Percentiles rank a stretch among this genome's conserved stretches.
Conservation (phyloP, 176 grass and related monocot species). For the Rhynchospora tenuis region DNA sequence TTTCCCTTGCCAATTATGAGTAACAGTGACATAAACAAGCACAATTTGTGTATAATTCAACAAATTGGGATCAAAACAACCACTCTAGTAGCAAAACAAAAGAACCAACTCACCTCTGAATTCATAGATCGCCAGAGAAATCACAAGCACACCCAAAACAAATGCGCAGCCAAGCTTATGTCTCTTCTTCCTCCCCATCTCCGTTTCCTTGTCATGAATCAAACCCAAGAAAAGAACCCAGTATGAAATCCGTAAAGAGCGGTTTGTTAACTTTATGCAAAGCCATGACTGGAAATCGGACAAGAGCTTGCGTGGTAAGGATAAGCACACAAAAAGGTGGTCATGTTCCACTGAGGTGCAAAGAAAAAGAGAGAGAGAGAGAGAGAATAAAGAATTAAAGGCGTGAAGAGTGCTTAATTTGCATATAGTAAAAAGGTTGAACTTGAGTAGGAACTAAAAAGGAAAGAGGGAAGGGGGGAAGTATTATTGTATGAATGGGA, state of each 20-base stretch:
- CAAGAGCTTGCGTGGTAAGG: constrained; percentile 5
- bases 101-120: constrained; percentile 13
- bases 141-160: neutral
- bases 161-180: constrained; percentile 8
- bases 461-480: neutral
- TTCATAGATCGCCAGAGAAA: constrained; percentile 3
- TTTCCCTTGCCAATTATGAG: neutral
- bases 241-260: neutral
- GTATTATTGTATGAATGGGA: neutral
- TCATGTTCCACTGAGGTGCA: constrained; percentile 18
- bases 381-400: constrained; percentile 9
- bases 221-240: neutral
- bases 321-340: constrained; percentile 25
- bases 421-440: neutral
- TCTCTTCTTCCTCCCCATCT: constrained; percentile 25
- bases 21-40: neutral
- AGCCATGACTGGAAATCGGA: constrained; percentile 6
- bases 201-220: constrained; percentile 22
- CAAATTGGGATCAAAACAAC: neutral
- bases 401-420: constrained; percentile 19
- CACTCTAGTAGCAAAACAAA: neutral
- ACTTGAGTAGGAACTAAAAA: neutral
- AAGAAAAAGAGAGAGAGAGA: neutral
- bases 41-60: neutral
- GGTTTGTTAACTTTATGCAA: neutral